phyloP scores from a whole-genome alignment of 2,329 filamentous ascomycete genomes.

The Aspergillus cejpii region DNA sequence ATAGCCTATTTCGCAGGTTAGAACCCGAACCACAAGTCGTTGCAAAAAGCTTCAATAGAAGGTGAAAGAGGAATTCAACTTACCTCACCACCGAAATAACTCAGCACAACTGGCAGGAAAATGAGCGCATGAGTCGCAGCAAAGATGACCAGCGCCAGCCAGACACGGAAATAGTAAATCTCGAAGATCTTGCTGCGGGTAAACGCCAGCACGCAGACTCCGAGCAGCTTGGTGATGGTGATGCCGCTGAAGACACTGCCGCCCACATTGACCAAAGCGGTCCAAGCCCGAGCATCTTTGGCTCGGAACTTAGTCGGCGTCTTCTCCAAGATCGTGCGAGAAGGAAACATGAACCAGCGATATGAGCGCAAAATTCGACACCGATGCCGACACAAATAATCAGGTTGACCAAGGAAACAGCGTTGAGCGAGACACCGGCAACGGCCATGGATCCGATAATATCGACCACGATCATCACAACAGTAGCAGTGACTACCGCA shows the following conservation, averaged over 20 bases:
- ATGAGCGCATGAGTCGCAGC: constrained; percentile 83
- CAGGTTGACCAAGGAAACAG: constrained; percentile 89
- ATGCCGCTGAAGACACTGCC: constrained; percentile 94
- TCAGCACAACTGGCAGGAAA: constrained; percentile 84
- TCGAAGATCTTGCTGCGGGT: constrained; percentile 98
- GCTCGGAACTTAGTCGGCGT: constrained; percentile 72
- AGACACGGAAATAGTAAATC: constrained; percentile 97
- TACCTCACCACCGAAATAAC: constrained; percentile 71
- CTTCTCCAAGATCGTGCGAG: constrained; percentile 70
- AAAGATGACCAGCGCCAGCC: constrained; percentile 84
- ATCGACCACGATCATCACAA: constrained; percentile 87
- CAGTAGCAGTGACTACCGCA: constrained; percentile 73
- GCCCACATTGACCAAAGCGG: constrained; percentile 88
- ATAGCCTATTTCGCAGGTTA: constrained; percentile 53
- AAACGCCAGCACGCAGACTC: constrained; percentile 86
- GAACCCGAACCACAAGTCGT: not conserved
- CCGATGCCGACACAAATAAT: constrained; percentile 95
- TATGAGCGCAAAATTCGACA: constrained; percentile 96
- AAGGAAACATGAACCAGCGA: constrained; percentile 96
- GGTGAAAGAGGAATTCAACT: constrained; percentile 20
- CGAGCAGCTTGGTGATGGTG: constrained; percentile 88
- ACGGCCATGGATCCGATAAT: constrained; percentile 94
- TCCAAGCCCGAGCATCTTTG: constrained; percentile 81
- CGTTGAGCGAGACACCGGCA: constrained; percentile 82
- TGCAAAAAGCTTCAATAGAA: constrained; percentile 12